Percentiles rank a stretch among this genome's conserved stretches.
Conservation (phyloP, 2,329 filamentous ascomycete genomes). For the Purpureocillium lavendulum region DNA sequence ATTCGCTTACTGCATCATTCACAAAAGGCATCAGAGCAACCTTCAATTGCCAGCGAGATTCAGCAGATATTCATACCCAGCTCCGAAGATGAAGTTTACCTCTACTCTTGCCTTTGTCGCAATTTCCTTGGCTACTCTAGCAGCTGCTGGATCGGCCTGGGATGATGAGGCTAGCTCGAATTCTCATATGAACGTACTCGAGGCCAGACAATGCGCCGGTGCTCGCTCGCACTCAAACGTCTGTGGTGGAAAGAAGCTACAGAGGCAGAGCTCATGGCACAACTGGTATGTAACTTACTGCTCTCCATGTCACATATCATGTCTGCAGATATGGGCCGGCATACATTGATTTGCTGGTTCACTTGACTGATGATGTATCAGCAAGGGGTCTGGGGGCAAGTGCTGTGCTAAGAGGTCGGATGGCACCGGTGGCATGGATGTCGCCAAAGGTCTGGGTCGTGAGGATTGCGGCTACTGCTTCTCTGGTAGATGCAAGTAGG, state of each 20-base stretch:
- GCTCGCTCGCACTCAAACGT: neutral
- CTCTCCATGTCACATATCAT: too few relatives aligned
- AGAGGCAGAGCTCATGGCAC: neutral
- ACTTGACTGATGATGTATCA: neutral
- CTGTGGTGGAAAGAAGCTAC: neutral
- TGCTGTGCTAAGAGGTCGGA: constrained; percentile 3
- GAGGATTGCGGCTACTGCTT: constrained; percentile 4
- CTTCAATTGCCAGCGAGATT: too few relatives aligned
- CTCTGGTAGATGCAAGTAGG: constrained; percentile 1
- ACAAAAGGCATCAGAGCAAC: too few relatives aligned
- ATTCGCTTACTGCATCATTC: too few relatives aligned
- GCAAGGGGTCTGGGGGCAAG: constrained; percentile 1
- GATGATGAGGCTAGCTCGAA: neutral
- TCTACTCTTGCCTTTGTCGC: neutral
- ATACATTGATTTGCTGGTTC: neutral
- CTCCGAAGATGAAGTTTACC: constrained; percentile 3
- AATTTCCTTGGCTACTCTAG: neutral
- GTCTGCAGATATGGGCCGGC: too few relatives aligned
- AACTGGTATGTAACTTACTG: constrained; percentile 1
- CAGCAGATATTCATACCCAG: too few relatives aligned
- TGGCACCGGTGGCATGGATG: constrained; percentile 1
- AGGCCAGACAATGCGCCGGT: neutral
- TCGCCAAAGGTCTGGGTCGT: neutral
- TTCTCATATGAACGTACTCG: neutral
- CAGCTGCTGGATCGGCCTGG: neutral